phyloP scores from a whole-genome alignment of 352 stramenopile genomes.

The Phytophthora pseudosyringae region DNA sequence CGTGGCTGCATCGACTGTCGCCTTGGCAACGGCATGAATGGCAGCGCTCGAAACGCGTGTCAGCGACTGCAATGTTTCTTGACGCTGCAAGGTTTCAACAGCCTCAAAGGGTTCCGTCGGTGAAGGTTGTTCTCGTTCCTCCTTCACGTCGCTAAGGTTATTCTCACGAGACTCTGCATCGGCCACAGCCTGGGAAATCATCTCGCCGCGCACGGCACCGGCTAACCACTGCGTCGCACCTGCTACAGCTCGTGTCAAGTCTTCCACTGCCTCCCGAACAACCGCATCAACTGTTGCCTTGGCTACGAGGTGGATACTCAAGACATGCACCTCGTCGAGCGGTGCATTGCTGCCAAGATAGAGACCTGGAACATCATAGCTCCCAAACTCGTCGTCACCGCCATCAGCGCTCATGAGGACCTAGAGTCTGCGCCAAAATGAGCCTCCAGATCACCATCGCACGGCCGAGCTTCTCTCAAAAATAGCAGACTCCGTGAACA shows the following conservation, averaged over 20 bases:
- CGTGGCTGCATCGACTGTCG: conserved; percentile 16
- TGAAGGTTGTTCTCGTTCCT: neutral
- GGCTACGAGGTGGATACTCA: conserved; percentile 15
- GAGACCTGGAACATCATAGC: conserved; percentile 14
- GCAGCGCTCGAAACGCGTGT: conserved; percentile 2
- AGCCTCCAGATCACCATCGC: conserved; percentile 17
- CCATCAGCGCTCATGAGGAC: conserved; percentile 12
- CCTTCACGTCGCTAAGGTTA: neutral
- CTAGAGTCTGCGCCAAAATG: conserved; percentile 16
- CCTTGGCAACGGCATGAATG: conserved; percentile 29
- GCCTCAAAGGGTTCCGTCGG: neutral
- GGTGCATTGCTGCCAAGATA: conserved; percentile 2
- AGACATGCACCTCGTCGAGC: conserved; percentile 9
- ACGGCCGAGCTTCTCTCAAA: conserved; percentile 26
- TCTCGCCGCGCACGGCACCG: conserved; percentile 12
- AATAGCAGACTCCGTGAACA: conserved; percentile 26
- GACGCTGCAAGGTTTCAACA: neutral
- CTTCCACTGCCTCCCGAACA: conserved; percentile 20
- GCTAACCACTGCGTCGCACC: conserved; percentile 27
- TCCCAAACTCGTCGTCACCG: conserved; percentile 2
- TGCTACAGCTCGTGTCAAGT: conserved; percentile 21
- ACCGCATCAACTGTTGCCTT: conserved; percentile 12
- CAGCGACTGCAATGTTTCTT: neutral
- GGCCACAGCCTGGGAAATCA: conserved; percentile 23
- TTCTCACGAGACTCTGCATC: neutral